Base-by-base conservation (phyloP, 1,284 basidiomycete species). In the Sporisorium sorghi region DNA sequence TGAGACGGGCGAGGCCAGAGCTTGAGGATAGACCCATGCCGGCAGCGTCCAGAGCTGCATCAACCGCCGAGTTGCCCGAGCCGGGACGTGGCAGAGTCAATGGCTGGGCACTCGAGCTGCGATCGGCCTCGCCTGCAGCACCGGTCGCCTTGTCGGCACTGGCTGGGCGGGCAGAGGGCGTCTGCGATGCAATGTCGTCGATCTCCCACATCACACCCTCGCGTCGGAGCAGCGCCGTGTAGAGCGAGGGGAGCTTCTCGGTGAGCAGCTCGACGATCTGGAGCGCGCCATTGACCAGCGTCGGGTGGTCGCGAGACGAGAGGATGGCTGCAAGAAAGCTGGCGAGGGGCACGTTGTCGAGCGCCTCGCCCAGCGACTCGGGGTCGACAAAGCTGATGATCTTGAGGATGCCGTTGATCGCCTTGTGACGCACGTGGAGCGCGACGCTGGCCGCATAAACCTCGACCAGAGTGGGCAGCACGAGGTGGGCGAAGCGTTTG, bases 111-210 rank as follows among this genome's bases (percentile, higher is more conserved):
- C 39, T 56, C 2, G 53, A 43, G 58, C 63, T 42, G 52, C 32
- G 42, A 17, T 84, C 92, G 92, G 7, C 93, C 91, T 72, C 97
- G 89, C 30, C 37, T 19, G 53, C 15, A 7, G 51, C 44, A 7
- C 23, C 96, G 96, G 84, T 92, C 92, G 6, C 93, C 92, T 73
- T 98, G 89, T 8, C 95, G 93, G 17, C 23, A 32, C 50, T 58
- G 17, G 59, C 96, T 92, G 80, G 88, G 90, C 92, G 96, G 76
- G 28, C 56, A 7, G 72, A 71, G 3, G 73, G 73, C 30, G 60
- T 65, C 54, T 75, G 67, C 7, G 63, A 61, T 8, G 82, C 83
- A 39, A 84, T 76, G 58, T 78, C 71, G 33, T 80, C 78, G 33
- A 84, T 78, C 62, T 84, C 81, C 63, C 73, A 79, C 71, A 82